These are phyloP conservation scores for Colletotrichum plurivorum DNA, from an alignment of 2,329 filamentous ascomycete species.

Conservation along the genomic window DNA sequence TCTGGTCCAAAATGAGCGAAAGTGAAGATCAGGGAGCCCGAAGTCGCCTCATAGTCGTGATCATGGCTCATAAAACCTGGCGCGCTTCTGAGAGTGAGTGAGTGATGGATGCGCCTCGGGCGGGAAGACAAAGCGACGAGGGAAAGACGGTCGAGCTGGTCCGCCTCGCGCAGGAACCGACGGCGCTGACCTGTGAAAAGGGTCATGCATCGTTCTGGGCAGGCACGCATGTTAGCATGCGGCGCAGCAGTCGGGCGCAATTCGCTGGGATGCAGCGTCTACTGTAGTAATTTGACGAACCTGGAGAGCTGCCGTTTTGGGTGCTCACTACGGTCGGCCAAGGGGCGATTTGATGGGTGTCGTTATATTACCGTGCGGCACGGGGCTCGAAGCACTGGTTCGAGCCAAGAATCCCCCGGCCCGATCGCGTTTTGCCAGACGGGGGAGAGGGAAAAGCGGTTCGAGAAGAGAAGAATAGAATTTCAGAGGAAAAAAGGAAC, in stretches of 20 bases:
- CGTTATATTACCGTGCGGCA: too few species aligned
- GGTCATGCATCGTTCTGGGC: background rate
- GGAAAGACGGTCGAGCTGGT: background rate
- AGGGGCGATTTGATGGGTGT: background rate
- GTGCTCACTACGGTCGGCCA: background rate
- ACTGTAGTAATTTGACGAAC: background rate
- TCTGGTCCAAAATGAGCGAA: background rate
- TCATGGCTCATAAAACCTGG: background rate
- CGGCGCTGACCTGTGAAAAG: background rate
- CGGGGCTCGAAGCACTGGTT: too few species aligned
- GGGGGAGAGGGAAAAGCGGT: background rate
- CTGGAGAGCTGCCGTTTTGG: conserved; percentile 17
- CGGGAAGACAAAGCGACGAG: background rate
- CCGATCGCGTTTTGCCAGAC: too few species aligned
- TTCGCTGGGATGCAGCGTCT: conserved; percentile 10
- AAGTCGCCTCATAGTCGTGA: background rate
- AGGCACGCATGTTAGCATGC: background rate
- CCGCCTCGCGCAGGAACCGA: conserved; percentile 1
- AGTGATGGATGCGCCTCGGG: background rate
- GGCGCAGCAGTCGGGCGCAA: conserved; percentile 7
- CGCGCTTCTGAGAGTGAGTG: too few species aligned
- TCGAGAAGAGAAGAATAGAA: background rate
- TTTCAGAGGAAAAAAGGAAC: background rate
- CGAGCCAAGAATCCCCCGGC: too few species aligned
- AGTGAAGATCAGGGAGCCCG: background rate